A percentile compares a stretch with the other conserved stretches of the same genome.
These are phyloP conservation scores for Eutypa lata DNA, from an alignment of 2,329 filamentous ascomycete species.

Conservation along the genomic window DNA sequence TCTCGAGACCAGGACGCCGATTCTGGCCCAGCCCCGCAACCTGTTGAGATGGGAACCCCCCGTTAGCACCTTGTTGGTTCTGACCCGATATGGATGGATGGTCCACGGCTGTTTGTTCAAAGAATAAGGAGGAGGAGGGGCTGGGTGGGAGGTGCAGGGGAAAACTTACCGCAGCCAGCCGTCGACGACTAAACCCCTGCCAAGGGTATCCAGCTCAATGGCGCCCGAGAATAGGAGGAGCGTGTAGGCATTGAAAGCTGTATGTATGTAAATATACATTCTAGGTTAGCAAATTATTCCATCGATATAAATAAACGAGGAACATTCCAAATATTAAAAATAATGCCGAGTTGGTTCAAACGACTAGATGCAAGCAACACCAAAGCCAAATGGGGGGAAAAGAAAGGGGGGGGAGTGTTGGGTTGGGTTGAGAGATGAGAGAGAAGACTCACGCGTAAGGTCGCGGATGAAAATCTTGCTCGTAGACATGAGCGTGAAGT, in stretches of 20 bases:
- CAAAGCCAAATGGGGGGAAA: too few species aligned
- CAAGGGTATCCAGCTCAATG: constrained; percentile 82
- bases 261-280: constrained; percentile 1
- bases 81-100: too few species aligned
- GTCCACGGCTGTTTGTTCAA: not conserved
- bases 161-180: constrained; percentile 66
- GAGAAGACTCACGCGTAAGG: constrained; percentile 67
- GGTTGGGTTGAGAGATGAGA: not conserved
- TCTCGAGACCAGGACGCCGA: constrained; percentile 83
- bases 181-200: constrained; percentile 83
- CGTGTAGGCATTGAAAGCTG: constrained; percentile 84
- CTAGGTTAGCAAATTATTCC: constrained; percentile 1
- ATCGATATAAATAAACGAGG: too few species aligned
- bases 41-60: too few species aligned
- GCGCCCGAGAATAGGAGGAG: constrained; percentile 84
- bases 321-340: too few species aligned
- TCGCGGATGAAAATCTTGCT: constrained; percentile 90
- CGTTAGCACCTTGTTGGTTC: too few species aligned
- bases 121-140: not conserved
- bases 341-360: too few species aligned
- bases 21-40: constrained; percentile 87
- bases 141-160: not conserved
- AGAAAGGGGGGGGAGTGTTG: not conserved
- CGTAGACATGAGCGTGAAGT: constrained; percentile 89
- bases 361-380: too few species aligned